Percentiles rank a stretch among this genome's conserved stretches.
These are phyloP conservation scores for Glycine soja DNA, from an alignment of 306 rosid species.

Conservation along the genomic window DNA sequence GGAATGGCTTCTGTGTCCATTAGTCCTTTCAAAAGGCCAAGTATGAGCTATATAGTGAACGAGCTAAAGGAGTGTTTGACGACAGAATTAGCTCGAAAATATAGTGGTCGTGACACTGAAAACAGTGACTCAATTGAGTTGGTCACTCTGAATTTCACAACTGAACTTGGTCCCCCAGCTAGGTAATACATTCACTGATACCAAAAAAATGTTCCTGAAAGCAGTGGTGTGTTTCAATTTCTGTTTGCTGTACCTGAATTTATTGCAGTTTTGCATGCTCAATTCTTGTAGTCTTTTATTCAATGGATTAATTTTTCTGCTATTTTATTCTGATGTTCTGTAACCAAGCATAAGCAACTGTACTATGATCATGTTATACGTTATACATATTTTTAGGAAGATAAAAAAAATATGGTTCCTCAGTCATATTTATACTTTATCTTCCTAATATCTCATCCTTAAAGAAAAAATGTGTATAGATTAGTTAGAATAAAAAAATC, in stretches of 20 bases:
- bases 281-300: not conserved
- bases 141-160: conserved; percentile 9
- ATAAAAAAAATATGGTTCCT: too few species aligned
- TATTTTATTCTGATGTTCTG: too few species aligned
- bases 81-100: conserved; percentile 35
- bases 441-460: too few species aligned
- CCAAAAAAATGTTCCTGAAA: conserved; percentile 1
- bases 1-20: conserved; percentile 58
- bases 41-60: conserved; percentile 56
- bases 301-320: not conserved
- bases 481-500: too few species aligned
- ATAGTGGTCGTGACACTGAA: not conserved
- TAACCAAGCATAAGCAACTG: not conserved
- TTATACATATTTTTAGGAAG: too few species aligned
- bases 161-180: conserved; percentile 38
- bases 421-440: too few species aligned
- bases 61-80: conserved; percentile 59
- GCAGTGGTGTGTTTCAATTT: conserved; percentile 35
- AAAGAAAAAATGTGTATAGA: too few species aligned
- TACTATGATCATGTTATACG: not conserved
- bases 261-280: not conserved
- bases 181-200: conserved; percentile 36
- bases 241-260: not conserved
- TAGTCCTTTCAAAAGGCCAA: conserved; percentile 52
- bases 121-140: conserved; percentile 15